Evolutionary conservation across 2,329 filamentous ascomycete genomes (phyloP), one percentile per base, ranked within the genome.

Genomic region (Pseudogymnoascus sp.): DNA sequence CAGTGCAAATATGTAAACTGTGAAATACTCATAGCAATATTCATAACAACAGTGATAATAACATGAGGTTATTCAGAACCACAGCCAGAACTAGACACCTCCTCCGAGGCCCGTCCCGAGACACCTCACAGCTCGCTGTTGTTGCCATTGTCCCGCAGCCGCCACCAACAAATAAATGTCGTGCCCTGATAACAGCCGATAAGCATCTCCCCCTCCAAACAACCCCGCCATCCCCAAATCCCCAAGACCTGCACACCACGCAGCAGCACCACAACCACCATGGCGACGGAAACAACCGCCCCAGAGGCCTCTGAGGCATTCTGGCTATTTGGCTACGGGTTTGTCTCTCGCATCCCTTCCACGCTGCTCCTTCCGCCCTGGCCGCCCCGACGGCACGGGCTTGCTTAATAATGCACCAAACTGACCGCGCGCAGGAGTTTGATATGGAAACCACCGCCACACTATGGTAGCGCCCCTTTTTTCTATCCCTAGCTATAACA

Each of bases 301-400:
- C 19, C 21, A 61, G 60, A 61, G 23, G 62, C 64, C 6, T 41
- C 38, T 3, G 59, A 59, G 3, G 90, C 96, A 72, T 92, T 97
- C 70, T 99, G 94, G 94, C 80, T 99, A 52, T 97, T 96, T 75
- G 94, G 94, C 65, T 99, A 97, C 72, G 94, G 93, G 93, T 96
- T 79, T 68, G 81, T 78, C 49, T 64, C 64, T 68, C 65, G 2
- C 38, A 8, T 41, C 16, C 16, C 38, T 19, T 8, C 16, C 38
- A 8, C n/a, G 6, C 16, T 41, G 7, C n/a, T 21, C 6, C 29
- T 19, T 19, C 19, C 19, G 19, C 19, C 19, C 19, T 2, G 19
- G 2, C 19, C 19, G 2, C 19, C 19, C 19, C 19, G 19, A 19
- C 19, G 19, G 19, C 19, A 19, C 19, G 19, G 5, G 8, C 37